Base-by-base conservation (phyloP, 2,329 filamentous ascomycete genomes). In the Lecanicillium sp. region DNA sequence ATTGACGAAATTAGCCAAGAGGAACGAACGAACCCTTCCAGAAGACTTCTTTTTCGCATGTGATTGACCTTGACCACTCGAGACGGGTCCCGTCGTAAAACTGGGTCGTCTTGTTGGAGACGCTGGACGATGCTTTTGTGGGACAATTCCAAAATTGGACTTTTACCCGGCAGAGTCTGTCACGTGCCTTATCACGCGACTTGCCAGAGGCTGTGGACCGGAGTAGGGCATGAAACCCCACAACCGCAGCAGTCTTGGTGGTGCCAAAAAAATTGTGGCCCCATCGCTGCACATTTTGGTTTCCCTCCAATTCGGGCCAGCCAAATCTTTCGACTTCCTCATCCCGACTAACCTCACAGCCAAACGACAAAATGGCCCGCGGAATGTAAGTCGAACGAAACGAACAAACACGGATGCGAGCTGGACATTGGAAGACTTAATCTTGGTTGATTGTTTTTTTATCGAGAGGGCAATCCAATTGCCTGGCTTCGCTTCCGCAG, bases 361-460 rank as follows among this genome's bases (percentile, higher is more conserved):
- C 57, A 59, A 46, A 52, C 59, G 63, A 59, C 58, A 80, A 63
- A 58, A 81, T 81, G 76, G 75, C 71, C 63, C 72, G 76, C 65
- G 77, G 77, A 75, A 76, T 72, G 68, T 73, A 60, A 70, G 69
- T 72, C 35, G 39, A 35, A 33, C 17, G 16, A 36, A 28, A 12
- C 27, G 20, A 33, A 31, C n/a, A n/a, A 16, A 36, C 32, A 27
- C 31, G 14, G 29, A 35, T 29, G 5, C 16, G 28, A 14, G 28
- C 25, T 37, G 33, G 18, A 22, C n/a, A 25, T 33, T 36, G 20
- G 22, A 11, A 25, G 11, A 7, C 22, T 25, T 6, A 6, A 33
- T 42, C 9, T n/a, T 12, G 12, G 16, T 14, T 13, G 16, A 29
- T 7, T 14, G 8, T 37, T 17, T 27, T 16, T 27, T 33, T 4